These are phyloP conservation scores for Agrocybe pediades DNA, from an alignment of 768 basidiomycete species.

Conservation along the genomic window DNA sequence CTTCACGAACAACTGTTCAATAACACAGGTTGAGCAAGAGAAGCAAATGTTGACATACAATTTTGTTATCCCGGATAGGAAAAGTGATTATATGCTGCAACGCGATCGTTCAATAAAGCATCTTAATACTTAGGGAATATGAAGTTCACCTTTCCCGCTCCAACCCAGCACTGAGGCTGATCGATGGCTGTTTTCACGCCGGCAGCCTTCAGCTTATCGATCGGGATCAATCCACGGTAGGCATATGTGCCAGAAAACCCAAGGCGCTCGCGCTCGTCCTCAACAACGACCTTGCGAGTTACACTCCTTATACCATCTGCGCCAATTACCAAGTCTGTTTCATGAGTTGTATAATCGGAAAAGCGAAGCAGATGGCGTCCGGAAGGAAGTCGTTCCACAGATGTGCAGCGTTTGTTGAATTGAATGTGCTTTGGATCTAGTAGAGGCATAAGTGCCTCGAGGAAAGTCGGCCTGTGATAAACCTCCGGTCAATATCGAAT, in stretches of 20 bases:
- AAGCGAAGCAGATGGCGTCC: constrained; percentile 42
- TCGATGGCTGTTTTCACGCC: constrained; percentile 43
- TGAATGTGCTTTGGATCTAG: constrained; percentile 43
- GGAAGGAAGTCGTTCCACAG: constrained; percentile 27
- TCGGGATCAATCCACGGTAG: constrained; percentile 49
- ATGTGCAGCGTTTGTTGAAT: constrained; percentile 52
- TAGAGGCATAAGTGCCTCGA: constrained; percentile 47
- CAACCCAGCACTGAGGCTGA: constrained; percentile 41
- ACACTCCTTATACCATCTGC: constrained; percentile 54
- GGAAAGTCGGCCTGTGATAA: constrained; percentile 48
- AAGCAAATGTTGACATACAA: constrained; percentile 31
- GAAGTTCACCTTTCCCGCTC: constrained; percentile 42
- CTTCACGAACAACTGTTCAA: constrained; percentile 19
- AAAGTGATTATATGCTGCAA: constrained; percentile 54
- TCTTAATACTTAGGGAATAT: background rate
- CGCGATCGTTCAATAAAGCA: background rate
- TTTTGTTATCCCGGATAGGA: constrained; percentile 42
- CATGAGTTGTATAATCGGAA: constrained; percentile 44
- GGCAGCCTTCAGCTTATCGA: constrained; percentile 36
- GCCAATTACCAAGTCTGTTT: constrained; percentile 47
- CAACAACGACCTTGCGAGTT: constrained; percentile 50
- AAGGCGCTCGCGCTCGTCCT: constrained; percentile 40
- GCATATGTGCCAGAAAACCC: constrained; percentile 48
- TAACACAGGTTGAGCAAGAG: background rate
- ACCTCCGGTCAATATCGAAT: too few species aligned